A percentile compares a stretch with the other conserved stretches of the same genome.
Conservation (phyloP, 208 protist species). For the Trypanosomatidae sp. region DNA sequence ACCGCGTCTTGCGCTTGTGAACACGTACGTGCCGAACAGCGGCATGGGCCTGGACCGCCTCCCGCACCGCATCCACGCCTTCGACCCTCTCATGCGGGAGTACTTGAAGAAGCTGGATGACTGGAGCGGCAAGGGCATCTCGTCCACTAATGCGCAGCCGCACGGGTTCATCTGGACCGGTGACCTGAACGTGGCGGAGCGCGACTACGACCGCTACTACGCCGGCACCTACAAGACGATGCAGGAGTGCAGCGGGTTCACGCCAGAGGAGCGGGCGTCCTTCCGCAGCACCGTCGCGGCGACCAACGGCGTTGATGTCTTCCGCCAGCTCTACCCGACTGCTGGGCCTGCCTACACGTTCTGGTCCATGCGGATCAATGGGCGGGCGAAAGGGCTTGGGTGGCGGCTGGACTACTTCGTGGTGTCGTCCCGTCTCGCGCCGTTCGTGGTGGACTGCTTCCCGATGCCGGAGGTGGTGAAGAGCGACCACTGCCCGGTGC, state of each 20-base stretch:
- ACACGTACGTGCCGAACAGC: conserved; percentile 95
- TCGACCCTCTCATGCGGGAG: conserved; percentile 71
- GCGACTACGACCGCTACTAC: conserved; percentile 92
- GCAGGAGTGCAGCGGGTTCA: conserved; percentile 92
- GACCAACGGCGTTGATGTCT: conserved; percentile 71
- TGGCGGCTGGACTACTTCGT: conserved; percentile 96
- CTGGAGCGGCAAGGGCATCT: conserved; percentile 21
- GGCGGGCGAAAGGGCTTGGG: conserved; percentile 64
- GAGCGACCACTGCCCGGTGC: conserved; percentile 90
- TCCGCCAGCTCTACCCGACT: conserved; percentile 84
- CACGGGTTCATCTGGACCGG: conserved; percentile 89
- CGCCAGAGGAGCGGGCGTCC: conserved; percentile 83
- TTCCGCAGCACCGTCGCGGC: conserved; percentile 67
- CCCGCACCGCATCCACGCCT: conserved; percentile 80
- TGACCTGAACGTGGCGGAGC: conserved; percentile 94
- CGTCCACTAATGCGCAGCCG: no score
- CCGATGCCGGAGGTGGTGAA: conserved; percentile 77
- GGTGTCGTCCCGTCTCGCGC: conserved; percentile 52
- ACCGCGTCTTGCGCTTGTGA: conserved; percentile 70
- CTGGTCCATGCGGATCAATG: conserved; percentile 77
- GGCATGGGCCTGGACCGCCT: conserved; percentile 90
- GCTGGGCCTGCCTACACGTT: conserved; percentile 84
- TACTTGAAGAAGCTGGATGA: conserved; percentile 42
- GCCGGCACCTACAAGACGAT: conserved; percentile 84
- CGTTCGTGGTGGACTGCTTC: conserved; percentile 78